Evolutionary conservation across 2,329 filamentous ascomycete genomes (phyloP).

Genomic region (Capronia epimyces): DNA sequence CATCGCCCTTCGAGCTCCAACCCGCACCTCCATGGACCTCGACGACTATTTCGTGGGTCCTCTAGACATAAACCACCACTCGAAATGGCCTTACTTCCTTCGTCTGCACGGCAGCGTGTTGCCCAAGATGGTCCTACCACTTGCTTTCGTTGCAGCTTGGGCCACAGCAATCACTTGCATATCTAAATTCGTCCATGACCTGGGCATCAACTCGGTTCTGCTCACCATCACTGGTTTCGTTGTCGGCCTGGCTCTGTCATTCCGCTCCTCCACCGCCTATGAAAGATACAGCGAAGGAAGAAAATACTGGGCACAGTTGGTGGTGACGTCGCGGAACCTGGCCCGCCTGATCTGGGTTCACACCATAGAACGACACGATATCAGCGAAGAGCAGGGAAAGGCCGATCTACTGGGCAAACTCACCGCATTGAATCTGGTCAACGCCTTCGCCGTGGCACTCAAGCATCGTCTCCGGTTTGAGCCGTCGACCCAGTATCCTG

Average conservation of each 20-base stretch:
- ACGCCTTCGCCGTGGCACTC: slow-evolving; percentile 69
- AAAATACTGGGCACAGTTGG: slow-evolving; percentile 59
- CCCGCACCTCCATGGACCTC: slow-evolving; percentile 41
- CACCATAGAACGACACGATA: slow-evolving; percentile 54
- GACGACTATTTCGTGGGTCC: slow-evolving; percentile 60
- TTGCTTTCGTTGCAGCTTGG: slow-evolving; percentile 60
- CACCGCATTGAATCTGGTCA: slow-evolving; percentile 68
- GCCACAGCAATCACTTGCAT: slow-evolving; percentile 60
- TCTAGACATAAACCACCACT: slow-evolving; percentile 65
- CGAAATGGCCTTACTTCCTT: slow-evolving; percentile 70
- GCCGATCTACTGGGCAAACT: slow-evolving; percentile 65
- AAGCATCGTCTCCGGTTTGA: slow-evolving; percentile 83
- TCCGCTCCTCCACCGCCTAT: slow-evolving; percentile 71
- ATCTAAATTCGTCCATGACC: slow-evolving; percentile 41
- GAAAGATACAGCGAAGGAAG: slow-evolving; percentile 60
- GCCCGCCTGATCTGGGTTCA: slow-evolving; percentile 79
- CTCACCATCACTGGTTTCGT: slow-evolving; percentile 77
- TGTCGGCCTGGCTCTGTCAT: slow-evolving; percentile 70
- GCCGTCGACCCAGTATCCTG: slow-evolving; percentile 70
- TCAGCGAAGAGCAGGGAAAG: slow-evolving; percentile 47
- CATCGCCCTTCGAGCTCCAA: slow-evolving; percentile 15
- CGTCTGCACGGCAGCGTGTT: slow-evolving; percentile 70
- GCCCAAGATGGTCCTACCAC: slow-evolving; percentile 67
- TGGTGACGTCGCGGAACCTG: slow-evolving; percentile 52
- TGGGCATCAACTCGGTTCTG: slow-evolving; percentile 60